Base-by-base conservation (phyloP, 2,329 filamentous ascomycete genomes). In the Elsinoe arachidis region DNA sequence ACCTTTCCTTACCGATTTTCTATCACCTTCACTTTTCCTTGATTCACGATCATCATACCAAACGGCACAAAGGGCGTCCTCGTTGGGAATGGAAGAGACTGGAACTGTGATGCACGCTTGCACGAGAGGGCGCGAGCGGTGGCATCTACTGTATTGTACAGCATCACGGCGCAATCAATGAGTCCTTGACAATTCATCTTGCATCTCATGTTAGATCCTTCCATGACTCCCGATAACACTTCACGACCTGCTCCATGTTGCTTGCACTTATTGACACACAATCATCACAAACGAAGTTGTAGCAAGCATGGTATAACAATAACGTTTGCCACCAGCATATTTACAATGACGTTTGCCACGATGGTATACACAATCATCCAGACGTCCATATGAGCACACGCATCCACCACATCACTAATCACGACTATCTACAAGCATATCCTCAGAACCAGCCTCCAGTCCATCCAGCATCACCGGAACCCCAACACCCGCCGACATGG, bases 11-110 rank as follows among this genome's bases (percentile, higher is more conserved):
- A 11, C 26, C 33, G 7, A 15, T 37, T 53, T 39, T 53, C 33
- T 17, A 23, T 53, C 4, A 15, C 41, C 21, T 53, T 39, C 33
- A 15, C 34, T 35, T 37, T 51, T 37, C 33, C 15, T 53, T 53
- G 30, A 21, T 15, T 53, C 33, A 53, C 34, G 49, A 53, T 53
- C 17, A 46, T 30, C 49, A 53, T 53, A 53, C 49, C 49, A 53
- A 37, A 19, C 26, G 49, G 49, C 49, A 53, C 49, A 35, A 39
- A 19, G 34, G 49, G 34, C 49, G 49, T 34, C 49, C 10, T 37
- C 49, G 17, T 53, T 39, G 26, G 38, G 26, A 34, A 35, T 38
- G 49, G 49, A 11, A 39, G 19, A 26, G 49, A 15, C 33, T 53
- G 26, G 33, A 19, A 19, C 14, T 39, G 15, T 39, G 49, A 9